These are phyloP conservation scores for Fusarium chlamydosporum DNA, from an alignment of 2,329 filamentous ascomycete species.

Conservation along the genomic window DNA sequence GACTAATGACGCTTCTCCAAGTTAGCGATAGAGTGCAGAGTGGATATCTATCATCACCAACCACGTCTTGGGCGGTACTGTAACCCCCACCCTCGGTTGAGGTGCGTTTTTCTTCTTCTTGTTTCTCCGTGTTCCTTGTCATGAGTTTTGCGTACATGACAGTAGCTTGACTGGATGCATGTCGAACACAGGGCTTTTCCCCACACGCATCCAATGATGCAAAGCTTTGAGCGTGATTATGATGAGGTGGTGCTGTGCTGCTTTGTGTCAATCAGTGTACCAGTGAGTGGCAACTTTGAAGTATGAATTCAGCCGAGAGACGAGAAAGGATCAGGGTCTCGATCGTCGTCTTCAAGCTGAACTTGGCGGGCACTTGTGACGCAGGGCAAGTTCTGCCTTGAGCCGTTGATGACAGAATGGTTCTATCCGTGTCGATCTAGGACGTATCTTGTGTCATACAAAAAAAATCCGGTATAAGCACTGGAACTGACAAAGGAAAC, in stretches of 20 bases:
- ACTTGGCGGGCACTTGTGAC: slow-evolving; percentile 33
- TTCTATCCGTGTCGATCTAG: slow-evolving; percentile 19
- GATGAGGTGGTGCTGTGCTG: slow-evolving; percentile 22
- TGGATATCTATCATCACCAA: slow-evolving; percentile 6
- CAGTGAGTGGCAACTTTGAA: slow-evolving; percentile 31
- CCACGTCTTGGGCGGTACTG: slow-evolving; percentile 16
- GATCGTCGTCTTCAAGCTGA: slow-evolving; percentile 21
- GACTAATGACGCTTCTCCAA: slow-evolving; percentile 19
- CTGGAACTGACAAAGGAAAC: not conserved
- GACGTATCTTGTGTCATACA: slow-evolving; percentile 5
- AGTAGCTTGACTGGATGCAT: not conserved
- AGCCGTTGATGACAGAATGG: slow-evolving; percentile 18
- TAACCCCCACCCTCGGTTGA: slow-evolving; percentile 19
- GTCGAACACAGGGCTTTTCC: not conserved
- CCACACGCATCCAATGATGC: slow-evolving; percentile 8
- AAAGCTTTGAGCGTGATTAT: slow-evolving; percentile 2
- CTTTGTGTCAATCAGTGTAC: slow-evolving; percentile 2
- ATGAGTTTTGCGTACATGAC: not conserved
- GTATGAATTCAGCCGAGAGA: slow-evolving; percentile 13
- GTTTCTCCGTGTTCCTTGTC: not conserved
- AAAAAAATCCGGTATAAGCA: slow-evolving; percentile 18
- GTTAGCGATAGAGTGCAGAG: slow-evolving; percentile 22
- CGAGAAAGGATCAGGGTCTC: slow-evolving; percentile 28
- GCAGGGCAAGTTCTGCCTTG: slow-evolving; percentile 38
- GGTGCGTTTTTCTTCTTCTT: slow-evolving; percentile 19